Base-by-base conservation (phyloP, 192 early-diverging fungal species). In the Podila verticillata region DNA sequence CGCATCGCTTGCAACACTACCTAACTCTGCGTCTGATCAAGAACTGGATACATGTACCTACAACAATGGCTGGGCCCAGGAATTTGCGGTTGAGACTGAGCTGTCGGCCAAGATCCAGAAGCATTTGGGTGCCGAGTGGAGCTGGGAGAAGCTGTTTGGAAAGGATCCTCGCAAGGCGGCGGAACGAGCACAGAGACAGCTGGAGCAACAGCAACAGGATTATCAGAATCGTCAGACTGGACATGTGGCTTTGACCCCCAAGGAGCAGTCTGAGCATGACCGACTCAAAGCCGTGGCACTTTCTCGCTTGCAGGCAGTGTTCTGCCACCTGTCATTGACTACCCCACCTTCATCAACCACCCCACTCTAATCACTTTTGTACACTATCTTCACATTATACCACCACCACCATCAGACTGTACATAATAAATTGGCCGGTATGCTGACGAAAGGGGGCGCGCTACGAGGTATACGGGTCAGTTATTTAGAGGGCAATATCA, bases 81-180 rank as follows among this genome's bases (percentile, higher is more conserved):
- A 79, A 48, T 79, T 71, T 47, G 20, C 57, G 2, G 19, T 20
- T 8, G 30, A 78, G 32, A 48, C 63, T 10, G 54, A 66, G 15
- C 47, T 61, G 36, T 9, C 56, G 4, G 17, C 28, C 30, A 35
- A 61, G 47, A 35, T 48, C 10, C 63, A 64, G 20, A 60, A 51
- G n/a, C 35, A 56, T 17, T 30, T 59, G 22, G 70, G 70, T 20
- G 77, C 77, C 34, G 77, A 80, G 34, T 80, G 77, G 77, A 80
- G 63, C 26, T 80, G 77, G 77, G 77, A 80, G 64, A 72, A 68
- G 26, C 19, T 72, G 7, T 80, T 80, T 59, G 77, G 77, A 29
- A 80, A 72, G 35, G 70, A 72, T 26, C 77, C 77, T 7, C 65
- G 77, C n/a, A 60, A 32, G 4, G 30, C 30, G 17, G 58, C 58